Percentiles rank a stretch among this genome's conserved stretches.
Evolutionary conservation across 2,329 filamentous ascomycete species (phyloP).

Genomic region (Metarhizium anisopliae): DNA sequence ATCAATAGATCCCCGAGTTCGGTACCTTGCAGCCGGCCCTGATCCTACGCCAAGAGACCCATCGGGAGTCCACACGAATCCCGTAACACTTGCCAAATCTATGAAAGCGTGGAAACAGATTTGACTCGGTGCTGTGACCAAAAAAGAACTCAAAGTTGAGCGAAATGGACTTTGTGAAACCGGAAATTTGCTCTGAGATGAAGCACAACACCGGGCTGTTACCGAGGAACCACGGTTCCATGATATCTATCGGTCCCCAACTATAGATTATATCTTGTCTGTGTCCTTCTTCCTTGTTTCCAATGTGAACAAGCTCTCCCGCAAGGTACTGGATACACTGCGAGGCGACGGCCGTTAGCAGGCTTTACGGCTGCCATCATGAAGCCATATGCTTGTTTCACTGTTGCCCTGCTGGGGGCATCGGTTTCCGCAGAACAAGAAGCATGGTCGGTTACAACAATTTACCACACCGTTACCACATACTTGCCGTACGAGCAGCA

Average conservation of each 20-base stretch:
- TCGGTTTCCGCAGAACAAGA: not conserved
- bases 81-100: not conserved
- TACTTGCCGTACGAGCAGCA: not conserved
- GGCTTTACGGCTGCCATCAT: not conserved
- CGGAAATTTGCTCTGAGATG: not conserved
- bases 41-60: not conserved
- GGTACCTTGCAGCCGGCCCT: not conserved
- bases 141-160: too few species aligned
- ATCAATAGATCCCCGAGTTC: not conserved
- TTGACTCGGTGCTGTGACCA: not conserved
- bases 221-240: not conserved
- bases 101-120: not conserved
- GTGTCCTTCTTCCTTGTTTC: not conserved
- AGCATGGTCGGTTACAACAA: not conserved
- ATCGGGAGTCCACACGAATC: not conserved
- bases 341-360: not conserved
- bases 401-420: not conserved
- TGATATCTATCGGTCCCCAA: not conserved
- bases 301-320: too few species aligned
- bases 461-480: not conserved
- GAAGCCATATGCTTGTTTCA: not conserved
- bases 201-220: not conserved
- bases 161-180: not conserved
- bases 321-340: too few species aligned
- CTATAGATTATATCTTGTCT: not conserved